phyloP scores from a whole-genome alignment of 805 yeast species.

The Saccharomycopsis malanga region DNA sequence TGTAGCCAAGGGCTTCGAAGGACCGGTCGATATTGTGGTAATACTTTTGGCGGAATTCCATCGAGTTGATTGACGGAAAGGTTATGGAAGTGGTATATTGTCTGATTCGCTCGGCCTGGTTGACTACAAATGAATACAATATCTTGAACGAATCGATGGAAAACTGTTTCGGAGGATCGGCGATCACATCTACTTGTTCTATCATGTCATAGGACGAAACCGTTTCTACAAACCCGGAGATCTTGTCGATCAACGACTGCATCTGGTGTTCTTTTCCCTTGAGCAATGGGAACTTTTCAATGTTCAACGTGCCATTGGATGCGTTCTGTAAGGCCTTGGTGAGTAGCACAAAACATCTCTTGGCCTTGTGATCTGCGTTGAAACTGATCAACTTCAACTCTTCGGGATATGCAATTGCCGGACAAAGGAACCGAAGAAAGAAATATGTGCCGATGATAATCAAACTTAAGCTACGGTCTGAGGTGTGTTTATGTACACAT shows the following conservation, averaged over 20 bases:
- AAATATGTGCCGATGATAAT: conserved; percentile 82
- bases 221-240: conserved; percentile 36
- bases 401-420: conserved; percentile 87
- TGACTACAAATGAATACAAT: conserved; percentile 9
- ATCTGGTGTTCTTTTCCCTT: conserved; percentile 36
- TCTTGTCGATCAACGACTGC: conserved; percentile 31
- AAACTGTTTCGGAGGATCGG: conserved; percentile 24
- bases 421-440: conserved; percentile 74
- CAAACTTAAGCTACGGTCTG: conserved; percentile 24
- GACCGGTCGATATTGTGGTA: not conserved
- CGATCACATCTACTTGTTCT: conserved; percentile 2
- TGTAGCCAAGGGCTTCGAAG: conserved; percentile 40
- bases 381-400: conserved; percentile 35
- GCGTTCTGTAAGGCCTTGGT: conserved; percentile 82
- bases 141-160: conserved; percentile 13
- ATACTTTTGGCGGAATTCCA: not conserved
- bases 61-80: conserved; percentile 13
- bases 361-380: conserved; percentile 21
- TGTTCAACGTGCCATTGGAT: conserved; percentile 70
- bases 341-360: conserved; percentile 51
- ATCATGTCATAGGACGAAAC: conserved; percentile 24
- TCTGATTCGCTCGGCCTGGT: conserved; percentile 26
- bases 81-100: conserved; percentile 33
- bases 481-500: conserved; percentile 31
- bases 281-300: conserved; percentile 59